phyloP scores from a whole-genome alignment of 345 rosid genomes.

The Arabis alpina region DNA sequence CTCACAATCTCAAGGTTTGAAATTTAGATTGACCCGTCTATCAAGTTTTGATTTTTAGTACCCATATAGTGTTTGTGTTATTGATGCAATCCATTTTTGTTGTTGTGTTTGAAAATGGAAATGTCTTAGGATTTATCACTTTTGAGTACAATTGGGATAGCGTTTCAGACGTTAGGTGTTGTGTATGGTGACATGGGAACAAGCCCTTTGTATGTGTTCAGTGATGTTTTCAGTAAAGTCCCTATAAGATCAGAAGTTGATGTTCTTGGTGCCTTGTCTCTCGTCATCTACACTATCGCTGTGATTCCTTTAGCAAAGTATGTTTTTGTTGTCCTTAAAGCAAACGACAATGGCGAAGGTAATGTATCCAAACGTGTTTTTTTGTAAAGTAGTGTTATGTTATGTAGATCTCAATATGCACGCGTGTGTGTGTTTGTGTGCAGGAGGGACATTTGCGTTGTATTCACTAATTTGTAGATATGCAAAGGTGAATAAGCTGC shows the following conservation, averaged over 20 bases:
- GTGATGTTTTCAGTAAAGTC: slow-evolving; percentile 95
- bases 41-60: slow-evolving; percentile 25
- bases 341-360: slow-evolving; percentile 99
- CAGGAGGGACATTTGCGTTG: slow-evolving; percentile 98
- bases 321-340: slow-evolving; percentile 92
- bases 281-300: slow-evolving; percentile 93
- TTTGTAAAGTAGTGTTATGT: slow-evolving; percentile 47
- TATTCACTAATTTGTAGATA: slow-evolving; percentile 89
- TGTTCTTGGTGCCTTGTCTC: slow-evolving; percentile 91
- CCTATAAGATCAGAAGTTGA: slow-evolving; percentile 76
- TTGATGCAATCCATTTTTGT: background rate
- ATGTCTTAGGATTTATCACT: slow-evolving; percentile 68
- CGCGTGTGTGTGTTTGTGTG: slow-evolving; percentile 47
- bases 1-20: slow-evolving; percentile 61
- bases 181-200: slow-evolving; percentile 99
- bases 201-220: slow-evolving; percentile 91
- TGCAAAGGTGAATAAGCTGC: slow-evolving; percentile 85
- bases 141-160: slow-evolving; percentile 70
- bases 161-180: slow-evolving; percentile 97
- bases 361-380: slow-evolving; percentile 13
- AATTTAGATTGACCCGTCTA: background rate
- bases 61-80: slow-evolving; percentile 2
- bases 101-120: too few species aligned
- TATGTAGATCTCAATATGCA: slow-evolving; percentile 42
- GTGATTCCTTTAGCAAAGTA: slow-evolving; percentile 86